Conservation (phyloP, 2,329 filamentous ascomycete species). For the Fusarium cyanostomum region DNA sequence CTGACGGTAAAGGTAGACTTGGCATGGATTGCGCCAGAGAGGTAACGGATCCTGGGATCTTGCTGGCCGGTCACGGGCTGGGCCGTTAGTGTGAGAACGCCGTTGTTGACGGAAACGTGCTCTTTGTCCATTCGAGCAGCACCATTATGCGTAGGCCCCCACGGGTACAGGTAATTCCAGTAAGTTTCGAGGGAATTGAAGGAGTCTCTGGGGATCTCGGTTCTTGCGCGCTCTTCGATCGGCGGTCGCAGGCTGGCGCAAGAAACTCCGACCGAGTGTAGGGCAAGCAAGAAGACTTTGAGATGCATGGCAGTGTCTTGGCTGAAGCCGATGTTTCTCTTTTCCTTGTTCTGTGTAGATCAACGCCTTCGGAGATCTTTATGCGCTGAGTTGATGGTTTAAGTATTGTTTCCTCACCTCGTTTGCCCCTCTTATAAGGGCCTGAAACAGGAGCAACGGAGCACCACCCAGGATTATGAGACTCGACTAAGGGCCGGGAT, state of each 20-base stretch:
- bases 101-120: slow-evolving; percentile 22
- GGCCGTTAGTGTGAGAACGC: slow-evolving; percentile 26
- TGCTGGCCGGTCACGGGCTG: slow-evolving; percentile 21
- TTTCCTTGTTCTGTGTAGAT: background rate
- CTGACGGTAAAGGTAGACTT: slow-evolving; percentile 28
- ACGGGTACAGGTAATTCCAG: slow-evolving; percentile 34
- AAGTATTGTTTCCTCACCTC: background rate
- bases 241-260: slow-evolving; percentile 8
- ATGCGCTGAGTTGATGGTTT: background rate
- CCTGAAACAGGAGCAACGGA: slow-evolving; percentile 8
- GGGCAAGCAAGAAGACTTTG: background rate
- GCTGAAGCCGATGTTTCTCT: background rate
- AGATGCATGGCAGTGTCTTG: background rate
- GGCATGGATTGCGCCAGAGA: slow-evolving; percentile 28
- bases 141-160: slow-evolving; percentile 28
- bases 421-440: background rate
- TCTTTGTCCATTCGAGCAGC: slow-evolving; percentile 28
- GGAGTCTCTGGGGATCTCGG: slow-evolving; percentile 23
- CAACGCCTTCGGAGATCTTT: background rate
- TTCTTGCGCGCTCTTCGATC: slow-evolving; percentile 19
- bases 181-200: slow-evolving; percentile 27
- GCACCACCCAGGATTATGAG: slow-evolving; percentile 18
- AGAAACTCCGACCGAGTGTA: slow-evolving; percentile 6
- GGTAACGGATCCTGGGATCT: slow-evolving; percentile 27
- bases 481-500: slow-evolving; percentile 6